Percentiles rank a stretch among this genome's conserved stretches.
Evolutionary conservation across 345 rosid species (phyloP).

Genomic region (Populus davidiana): DNA sequence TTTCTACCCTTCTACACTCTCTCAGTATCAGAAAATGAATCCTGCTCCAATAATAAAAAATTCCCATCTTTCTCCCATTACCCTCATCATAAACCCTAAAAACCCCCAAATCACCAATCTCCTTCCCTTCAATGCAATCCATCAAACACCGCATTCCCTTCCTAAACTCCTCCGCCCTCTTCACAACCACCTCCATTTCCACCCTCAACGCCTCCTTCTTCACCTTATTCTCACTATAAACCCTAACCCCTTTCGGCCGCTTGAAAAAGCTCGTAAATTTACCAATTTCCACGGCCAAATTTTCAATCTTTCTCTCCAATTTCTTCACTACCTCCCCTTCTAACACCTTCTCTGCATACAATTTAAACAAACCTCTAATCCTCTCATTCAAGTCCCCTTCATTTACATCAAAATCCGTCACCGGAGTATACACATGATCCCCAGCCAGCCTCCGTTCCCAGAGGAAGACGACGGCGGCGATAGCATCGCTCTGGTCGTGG

Average conservation of each 20-base stretch:
- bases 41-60: slow-evolving; percentile 44
- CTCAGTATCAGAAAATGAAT: slow-evolving; percentile 50
- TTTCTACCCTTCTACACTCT: slow-evolving; percentile 70
- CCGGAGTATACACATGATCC: slow-evolving; percentile 13
- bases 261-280: slow-evolving; percentile 4
- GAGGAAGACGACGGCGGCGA: not conserved
- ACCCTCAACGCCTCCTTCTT: slow-evolving; percentile 27
- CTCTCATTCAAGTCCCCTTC: slow-evolving; percentile 1
- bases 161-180: slow-evolving; percentile 54
- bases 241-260: not conserved
- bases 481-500: not conserved
- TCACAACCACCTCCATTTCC: slow-evolving; percentile 39
- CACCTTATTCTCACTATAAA: slow-evolving; percentile 14
- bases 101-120: slow-evolving; percentile 23
- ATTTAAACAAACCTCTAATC: not conserved
- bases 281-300: slow-evolving; percentile 28
- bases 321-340: slow-evolving; percentile 43
- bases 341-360: slow-evolving; percentile 32
- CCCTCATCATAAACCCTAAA: slow-evolving; percentile 34
- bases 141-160: slow-evolving; percentile 48
- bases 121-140: slow-evolving; percentile 37
- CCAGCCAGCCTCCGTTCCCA: slow-evolving; percentile 19
- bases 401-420: not conserved
- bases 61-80: not conserved
- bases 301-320: slow-evolving; percentile 30